A percentile compares a stretch with the other conserved stretches of the same genome.
Conservation (phyloP, 192 early-diverging fungal genomes). For the Coemansia asiatica region DNA sequence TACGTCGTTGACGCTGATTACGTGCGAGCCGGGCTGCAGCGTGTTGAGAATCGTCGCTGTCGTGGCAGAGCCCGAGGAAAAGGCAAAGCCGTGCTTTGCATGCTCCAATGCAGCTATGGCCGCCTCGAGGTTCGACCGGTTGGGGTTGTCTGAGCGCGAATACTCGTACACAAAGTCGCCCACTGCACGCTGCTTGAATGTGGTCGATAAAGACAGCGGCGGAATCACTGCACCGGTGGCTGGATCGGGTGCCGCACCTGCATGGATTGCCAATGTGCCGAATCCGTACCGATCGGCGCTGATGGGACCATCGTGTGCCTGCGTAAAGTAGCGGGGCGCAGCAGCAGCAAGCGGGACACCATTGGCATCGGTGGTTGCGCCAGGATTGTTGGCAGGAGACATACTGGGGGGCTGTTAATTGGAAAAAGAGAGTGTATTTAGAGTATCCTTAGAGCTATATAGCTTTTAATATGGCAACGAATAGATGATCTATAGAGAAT, state of each 20-base stretch:
- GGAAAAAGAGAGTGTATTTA: background rate
- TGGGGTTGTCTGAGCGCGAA: constrained; percentile 81
- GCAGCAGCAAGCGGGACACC: constrained; percentile 13
- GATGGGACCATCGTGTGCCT: background rate
- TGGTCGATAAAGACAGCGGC: constrained; percentile 91
- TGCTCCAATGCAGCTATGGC: constrained; percentile 92
- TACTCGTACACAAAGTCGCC: constrained; percentile 88
- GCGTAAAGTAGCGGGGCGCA: background rate
- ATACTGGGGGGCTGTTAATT: too few relatives aligned
- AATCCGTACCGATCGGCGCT: constrained; percentile 60
- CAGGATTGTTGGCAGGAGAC: constrained; percentile 39
- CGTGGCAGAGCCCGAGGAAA: constrained; percentile 79
- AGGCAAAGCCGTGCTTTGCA: constrained; percentile 83
- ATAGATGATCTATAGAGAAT: too few relatives aligned
- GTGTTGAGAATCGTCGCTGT: constrained; percentile 79
- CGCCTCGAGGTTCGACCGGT: constrained; percentile 70
- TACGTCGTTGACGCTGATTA: constrained; percentile 86
- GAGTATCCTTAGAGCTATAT: background rate
- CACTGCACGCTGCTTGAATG: constrained; percentile 91
- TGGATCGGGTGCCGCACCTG: constrained; percentile 86
- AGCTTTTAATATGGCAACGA: too few relatives aligned
- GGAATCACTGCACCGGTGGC: constrained; percentile 97
- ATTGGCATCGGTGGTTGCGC: constrained; percentile 11
- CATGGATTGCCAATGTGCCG: constrained; percentile 92
- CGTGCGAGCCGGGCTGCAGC: constrained; percentile 68